A percentile compares a stretch with the other conserved stretches of the same genome.
Conservation (phyloP, 139 green algal genomes). For the Auxenochlorella pyrenoidosa region DNA sequence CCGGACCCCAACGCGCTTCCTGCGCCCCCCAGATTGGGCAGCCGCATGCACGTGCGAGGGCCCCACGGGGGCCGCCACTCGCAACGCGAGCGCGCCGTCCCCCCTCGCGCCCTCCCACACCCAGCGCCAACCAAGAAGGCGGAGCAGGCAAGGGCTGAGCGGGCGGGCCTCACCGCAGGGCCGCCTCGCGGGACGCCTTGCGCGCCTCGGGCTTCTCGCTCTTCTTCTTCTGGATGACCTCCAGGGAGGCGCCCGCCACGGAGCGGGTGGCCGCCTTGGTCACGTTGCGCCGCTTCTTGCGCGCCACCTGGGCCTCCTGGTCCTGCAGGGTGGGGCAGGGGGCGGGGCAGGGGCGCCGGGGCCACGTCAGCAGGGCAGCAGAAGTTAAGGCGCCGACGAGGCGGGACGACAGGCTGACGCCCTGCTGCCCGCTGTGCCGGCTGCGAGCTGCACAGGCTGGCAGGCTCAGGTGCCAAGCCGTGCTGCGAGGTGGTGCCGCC, state of each 20-base stretch:
- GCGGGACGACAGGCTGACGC: neutral
- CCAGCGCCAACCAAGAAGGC: too few relatives aligned
- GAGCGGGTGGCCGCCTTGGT: slow-evolving; percentile 75
- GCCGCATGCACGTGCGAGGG: too few relatives aligned
- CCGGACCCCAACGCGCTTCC: too few relatives aligned
- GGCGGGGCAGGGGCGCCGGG: neutral
- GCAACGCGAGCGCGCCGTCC: too few relatives aligned
- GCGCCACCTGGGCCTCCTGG: slow-evolving; percentile 67
- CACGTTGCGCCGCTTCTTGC: slow-evolving; percentile 90
- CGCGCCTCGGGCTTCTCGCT: slow-evolving; percentile 90
- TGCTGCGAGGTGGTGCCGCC: neutral
- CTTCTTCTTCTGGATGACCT: slow-evolving; percentile 95
- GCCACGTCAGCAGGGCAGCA: neutral
- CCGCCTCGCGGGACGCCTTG: slow-evolving; percentile 89
- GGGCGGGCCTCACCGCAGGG: slow-evolving; percentile 71
- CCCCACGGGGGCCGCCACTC: too few relatives aligned
- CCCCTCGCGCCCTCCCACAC: too few relatives aligned
- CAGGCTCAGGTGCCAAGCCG: neutral
- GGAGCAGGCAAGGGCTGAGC: neutral
- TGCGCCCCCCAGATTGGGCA: too few relatives aligned
- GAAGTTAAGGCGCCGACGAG: neutral
- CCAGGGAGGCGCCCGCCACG: slow-evolving; percentile 88
- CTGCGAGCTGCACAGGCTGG: too few relatives aligned
- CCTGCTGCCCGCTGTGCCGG: neutral
- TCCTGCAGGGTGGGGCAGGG: slow-evolving; percentile 55